Evolutionary conservation across 106 monocot species (phyloP), one percentile per base, ranked within the genome.

Genomic region (Xerophyta viscosa): DNA sequence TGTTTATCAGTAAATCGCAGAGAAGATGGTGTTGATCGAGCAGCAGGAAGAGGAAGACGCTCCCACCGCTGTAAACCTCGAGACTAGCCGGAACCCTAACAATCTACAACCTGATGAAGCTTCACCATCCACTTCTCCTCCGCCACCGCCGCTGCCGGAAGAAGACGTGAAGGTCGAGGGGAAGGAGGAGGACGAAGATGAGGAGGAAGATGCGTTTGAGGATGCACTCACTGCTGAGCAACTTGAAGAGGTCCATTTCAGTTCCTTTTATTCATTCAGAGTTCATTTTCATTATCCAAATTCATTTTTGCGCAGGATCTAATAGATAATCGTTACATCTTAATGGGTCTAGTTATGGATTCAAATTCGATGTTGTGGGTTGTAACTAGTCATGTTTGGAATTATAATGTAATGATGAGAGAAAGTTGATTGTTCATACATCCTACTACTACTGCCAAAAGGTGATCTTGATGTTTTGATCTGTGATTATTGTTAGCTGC

Each of bases 21-120:
- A 39, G 39, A 39, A 39, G 39, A 46, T 46, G 46, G 46, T 46
- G 13, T 13, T 46, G 46, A 46, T 46, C 46, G 18, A 46, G 46
- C 46, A 17, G 46, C 19, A 46, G 17, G 2, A 19, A 20, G 46
- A 46, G 2, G 19, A 17, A 20, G 18, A 46, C n/a, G 19, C 46
- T 12, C 2, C n/a, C n/a, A n/a, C 46, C 8, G 43, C n/a, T 3
- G 43, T 9, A 19, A 19, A 20, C n/a, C 19, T 1, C 46, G 2
- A 19, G 18, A 17, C 13, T 8, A 7, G 18, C 18, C 13, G 1
- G 46, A n/a, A n/a, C n/a, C n/a, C n/a, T n/a, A 46, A 17, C 18
- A 46, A 20, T 20, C 46, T 46, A 7, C 8, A 46, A 3, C 1
- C 39, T 1, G 6, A 39, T 39, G 6, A 39, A 12, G 13, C 10